A percentile compares a stretch with the other conserved stretches of the same genome.
Conservation (phyloP, 306 rosid genomes). For the Myrica gale region DNA sequence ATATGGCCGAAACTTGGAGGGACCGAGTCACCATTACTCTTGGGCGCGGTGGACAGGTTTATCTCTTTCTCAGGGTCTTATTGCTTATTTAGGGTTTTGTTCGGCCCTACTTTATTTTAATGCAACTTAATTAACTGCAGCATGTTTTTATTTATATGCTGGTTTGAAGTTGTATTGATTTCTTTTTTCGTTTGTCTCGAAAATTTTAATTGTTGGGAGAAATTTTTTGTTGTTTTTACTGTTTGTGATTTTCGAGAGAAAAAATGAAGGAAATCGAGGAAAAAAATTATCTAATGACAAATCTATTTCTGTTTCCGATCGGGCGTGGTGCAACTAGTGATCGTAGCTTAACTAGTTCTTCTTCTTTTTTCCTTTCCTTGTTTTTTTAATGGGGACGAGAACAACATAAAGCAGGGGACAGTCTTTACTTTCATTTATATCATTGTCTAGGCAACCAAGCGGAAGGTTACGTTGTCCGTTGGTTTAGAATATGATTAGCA, state of each 20-base stretch:
- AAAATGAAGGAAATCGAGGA: background rate
- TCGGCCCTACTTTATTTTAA: background rate
- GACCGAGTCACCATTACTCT: slow-evolving; percentile 83
- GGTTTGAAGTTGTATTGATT: background rate
- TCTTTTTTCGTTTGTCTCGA: slow-evolving; percentile 13
- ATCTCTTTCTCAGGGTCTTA: background rate
- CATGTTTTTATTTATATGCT: background rate
- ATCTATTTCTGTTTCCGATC: background rate
- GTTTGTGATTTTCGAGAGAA: slow-evolving; percentile 25
- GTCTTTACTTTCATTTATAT: background rate
- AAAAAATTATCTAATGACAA: background rate
- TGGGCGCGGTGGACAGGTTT: slow-evolving; percentile 86
- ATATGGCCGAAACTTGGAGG: slow-evolving; percentile 68
- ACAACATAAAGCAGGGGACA: background rate
- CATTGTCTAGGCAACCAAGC: background rate
- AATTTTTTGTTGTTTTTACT: background rate
- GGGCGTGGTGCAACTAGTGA: slow-evolving; percentile 6
- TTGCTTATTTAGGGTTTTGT: slow-evolving; percentile 7
- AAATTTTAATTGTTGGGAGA: slow-evolving; percentile 16
- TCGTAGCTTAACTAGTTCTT: background rate
- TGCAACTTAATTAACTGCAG: background rate
- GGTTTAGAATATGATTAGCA: background rate
- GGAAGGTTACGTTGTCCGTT: slow-evolving; percentile 7
- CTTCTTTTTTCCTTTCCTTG: background rate
- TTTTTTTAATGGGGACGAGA: background rate